Base-by-base conservation (phyloP, 1,139 yeast species). In the Suhomyces terraborum region DNA sequence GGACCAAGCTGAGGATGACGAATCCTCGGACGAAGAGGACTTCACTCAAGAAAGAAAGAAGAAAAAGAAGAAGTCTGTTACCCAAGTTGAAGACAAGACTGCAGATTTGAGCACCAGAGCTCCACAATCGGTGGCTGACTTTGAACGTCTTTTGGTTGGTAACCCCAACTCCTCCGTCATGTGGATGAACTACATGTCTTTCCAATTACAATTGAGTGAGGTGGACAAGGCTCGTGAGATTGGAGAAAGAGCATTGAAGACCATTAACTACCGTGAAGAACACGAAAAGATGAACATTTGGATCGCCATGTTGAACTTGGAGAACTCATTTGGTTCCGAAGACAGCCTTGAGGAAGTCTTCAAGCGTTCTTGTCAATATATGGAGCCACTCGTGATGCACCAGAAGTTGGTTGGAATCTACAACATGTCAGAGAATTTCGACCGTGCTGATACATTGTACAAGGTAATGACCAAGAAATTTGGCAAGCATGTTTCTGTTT, bases 111-210 rank as follows among this genome's bases (percentile, higher is more conserved):
- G 80, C 54, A 78, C 94, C 18, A 77, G 91, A 56, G 86, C 93
- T 9, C 98, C 98, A 27, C 95, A 91, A 63, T 88, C 97, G 40
- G 84, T 82, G 35, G 69, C 82, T 42, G 99, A 93, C 65, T 93
- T 88, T 58, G 99, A 93, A 66, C 80, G 98, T 56, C 69, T 93
- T 50, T 75, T 93, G 42, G 78, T 93, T 46, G 95, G 97, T 58
- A 85, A 86, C 58, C 98, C 98, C 42, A 86, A 88, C 68, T 88
- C 96, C 3, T 91, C 98, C 1, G 79, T 91, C 38, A 68, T 89
- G 51, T 93, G 98, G 98, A 91, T 93, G 88, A 88, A 91, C 66
- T 93, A 87, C 66, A 93, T 94, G 97, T 93, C 98, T 3, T 93
- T 91, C 85, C 96, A 89, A 66, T 75, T 93, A 51, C 96, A 91